These are phyloP conservation scores for Sphaerulina populicola DNA, from an alignment of 2,329 filamentous ascomycete species.

Conservation along the genomic window DNA sequence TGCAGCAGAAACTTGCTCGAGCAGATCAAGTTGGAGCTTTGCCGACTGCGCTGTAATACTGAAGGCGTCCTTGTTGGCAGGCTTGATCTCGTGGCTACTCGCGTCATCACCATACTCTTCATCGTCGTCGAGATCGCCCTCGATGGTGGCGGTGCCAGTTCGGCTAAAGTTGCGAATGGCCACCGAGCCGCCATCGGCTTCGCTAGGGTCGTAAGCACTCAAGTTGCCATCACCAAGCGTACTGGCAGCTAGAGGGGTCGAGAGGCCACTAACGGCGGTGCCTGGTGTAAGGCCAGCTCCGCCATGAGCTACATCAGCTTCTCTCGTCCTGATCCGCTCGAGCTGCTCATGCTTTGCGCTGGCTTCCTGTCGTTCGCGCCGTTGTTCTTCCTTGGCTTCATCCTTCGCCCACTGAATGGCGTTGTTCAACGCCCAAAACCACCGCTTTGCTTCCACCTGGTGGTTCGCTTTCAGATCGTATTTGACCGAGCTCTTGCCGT, in stretches of 20 bases:
- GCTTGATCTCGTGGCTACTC: conserved; percentile 64
- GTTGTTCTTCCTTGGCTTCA: conserved; percentile 84
- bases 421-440: conserved; percentile 99
- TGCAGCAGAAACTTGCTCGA: conserved; percentile 77
- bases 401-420: conserved; percentile 98
- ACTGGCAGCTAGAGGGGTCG: conserved; percentile 39
- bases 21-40: conserved; percentile 81
- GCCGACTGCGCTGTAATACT: conserved; percentile 96
- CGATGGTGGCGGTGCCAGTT: conserved; percentile 41
- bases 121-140: conserved; percentile 54
- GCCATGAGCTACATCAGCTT: conserved; percentile 22
- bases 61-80: conserved; percentile 82
- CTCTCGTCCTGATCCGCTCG: conserved; percentile 38
- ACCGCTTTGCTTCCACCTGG: conserved; percentile 93
- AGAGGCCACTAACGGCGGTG: conserved; percentile 39
- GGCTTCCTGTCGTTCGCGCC: conserved; percentile 62
- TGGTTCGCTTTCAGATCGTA: conserved; percentile 97
- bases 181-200: conserved; percentile 46
- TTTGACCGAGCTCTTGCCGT: conserved; percentile 96
- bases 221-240: conserved; percentile 46
- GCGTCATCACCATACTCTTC: conserved; percentile 75
- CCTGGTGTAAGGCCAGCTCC: conserved; percentile 30
- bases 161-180: conserved; percentile 41
- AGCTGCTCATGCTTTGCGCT: conserved; percentile 74
- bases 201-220: conserved; percentile 51